Evolutionary conservation across 1,284 basidiomycete species (phyloP).

Genomic region (Leccinum pallidistipes): DNA sequence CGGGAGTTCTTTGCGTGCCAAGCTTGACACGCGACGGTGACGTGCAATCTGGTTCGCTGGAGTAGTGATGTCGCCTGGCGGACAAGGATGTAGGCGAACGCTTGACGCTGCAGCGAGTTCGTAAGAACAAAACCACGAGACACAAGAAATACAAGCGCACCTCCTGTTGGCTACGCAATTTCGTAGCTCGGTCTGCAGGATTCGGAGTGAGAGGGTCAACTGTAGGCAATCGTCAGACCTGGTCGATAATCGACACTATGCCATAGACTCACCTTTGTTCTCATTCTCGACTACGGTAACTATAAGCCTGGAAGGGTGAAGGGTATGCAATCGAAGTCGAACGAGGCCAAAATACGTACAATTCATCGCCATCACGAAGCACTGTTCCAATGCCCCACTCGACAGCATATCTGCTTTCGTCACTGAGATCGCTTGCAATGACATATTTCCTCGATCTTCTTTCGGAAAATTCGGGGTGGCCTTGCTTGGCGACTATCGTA

Average conservation of each 20-base stretch:
- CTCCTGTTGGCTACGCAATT: conserved; percentile 87
- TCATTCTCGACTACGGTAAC: conserved; percentile 95
- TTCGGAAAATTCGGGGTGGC: conserved; percentile 63
- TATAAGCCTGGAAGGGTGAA: conserved; percentile 50
- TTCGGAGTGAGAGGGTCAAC: conserved; percentile 79
- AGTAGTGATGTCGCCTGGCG: conserved; percentile 88
- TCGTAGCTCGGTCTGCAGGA: conserved; percentile 69
- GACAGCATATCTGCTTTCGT: conserved; percentile 89
- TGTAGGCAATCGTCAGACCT: conserved; percentile 29
- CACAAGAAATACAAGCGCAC: conserved; percentile 40
- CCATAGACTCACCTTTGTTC: conserved; percentile 62
- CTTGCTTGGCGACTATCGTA: conserved; percentile 87
- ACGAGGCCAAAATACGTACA: conserved; percentile 43
- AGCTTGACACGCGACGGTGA: conserved; percentile 89
- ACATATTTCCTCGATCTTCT: conserved; percentile 76
- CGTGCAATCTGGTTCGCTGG: conserved; percentile 86
- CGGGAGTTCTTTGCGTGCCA: conserved; percentile 94
- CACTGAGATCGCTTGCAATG: conserved; percentile 91
- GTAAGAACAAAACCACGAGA: conserved; percentile 9
- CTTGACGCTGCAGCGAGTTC: conserved; percentile 68
- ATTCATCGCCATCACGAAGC: conserved; percentile 90
- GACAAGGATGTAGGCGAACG: conserved; percentile 81
- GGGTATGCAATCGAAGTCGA: conserved; percentile 4
- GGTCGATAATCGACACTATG: background rate
- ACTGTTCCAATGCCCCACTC: conserved; percentile 98